Percentiles rank a stretch among this genome's conserved stretches.
These are phyloP conservation scores for Chamaecrista fasciculata DNA, from an alignment of 306 rosid genomes.

Conservation along the genomic window DNA sequence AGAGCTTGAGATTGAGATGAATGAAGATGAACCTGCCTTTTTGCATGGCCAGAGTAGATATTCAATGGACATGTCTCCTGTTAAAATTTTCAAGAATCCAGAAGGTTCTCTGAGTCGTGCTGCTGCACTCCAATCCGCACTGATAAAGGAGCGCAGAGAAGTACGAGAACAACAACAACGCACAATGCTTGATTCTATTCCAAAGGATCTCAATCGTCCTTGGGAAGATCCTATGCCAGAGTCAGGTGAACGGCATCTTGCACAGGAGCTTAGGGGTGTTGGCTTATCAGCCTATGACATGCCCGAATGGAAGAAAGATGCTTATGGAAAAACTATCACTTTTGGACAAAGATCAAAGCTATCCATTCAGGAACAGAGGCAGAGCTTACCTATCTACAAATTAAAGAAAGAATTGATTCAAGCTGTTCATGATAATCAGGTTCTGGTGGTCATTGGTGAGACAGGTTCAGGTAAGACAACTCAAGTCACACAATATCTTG, in stretches of 20 bases:
- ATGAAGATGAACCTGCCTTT: slow-evolving; percentile 87
- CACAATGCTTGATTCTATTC: slow-evolving; percentile 85
- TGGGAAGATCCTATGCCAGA: slow-evolving; percentile 98
- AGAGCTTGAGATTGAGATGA: slow-evolving; percentile 87
- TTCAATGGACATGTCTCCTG: slow-evolving; percentile 87
- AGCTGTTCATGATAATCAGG: slow-evolving; percentile 81
- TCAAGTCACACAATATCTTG: slow-evolving; percentile 91
- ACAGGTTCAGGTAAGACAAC: slow-evolving; percentile 94
- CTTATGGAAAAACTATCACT: slow-evolving; percentile 78
- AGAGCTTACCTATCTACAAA: slow-evolving; percentile 79
- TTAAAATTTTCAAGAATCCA: slow-evolving; percentile 86
- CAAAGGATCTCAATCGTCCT: slow-evolving; percentile 95
- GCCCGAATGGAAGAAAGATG: slow-evolving; percentile 96
- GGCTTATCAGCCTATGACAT: slow-evolving; percentile 86
- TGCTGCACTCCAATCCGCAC: slow-evolving; percentile 90
- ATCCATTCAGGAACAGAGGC: slow-evolving; percentile 78
- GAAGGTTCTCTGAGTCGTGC: slow-evolving; percentile 89
- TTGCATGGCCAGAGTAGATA: slow-evolving; percentile 84
- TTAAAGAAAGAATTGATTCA: slow-evolving; percentile 74
- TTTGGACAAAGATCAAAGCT: slow-evolving; percentile 92
- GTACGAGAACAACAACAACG: slow-evolving; percentile 86
- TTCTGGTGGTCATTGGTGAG: slow-evolving; percentile 84
- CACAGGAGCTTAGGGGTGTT: slow-evolving; percentile 89
- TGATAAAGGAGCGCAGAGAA: slow-evolving; percentile 90
- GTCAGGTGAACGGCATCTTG: slow-evolving; percentile 86